Evolutionary conservation across 108 stramenopile species (phyloP), one percentile per base, ranked within the genome.

Genomic region (Nannochloropsis gaditana): DNA sequence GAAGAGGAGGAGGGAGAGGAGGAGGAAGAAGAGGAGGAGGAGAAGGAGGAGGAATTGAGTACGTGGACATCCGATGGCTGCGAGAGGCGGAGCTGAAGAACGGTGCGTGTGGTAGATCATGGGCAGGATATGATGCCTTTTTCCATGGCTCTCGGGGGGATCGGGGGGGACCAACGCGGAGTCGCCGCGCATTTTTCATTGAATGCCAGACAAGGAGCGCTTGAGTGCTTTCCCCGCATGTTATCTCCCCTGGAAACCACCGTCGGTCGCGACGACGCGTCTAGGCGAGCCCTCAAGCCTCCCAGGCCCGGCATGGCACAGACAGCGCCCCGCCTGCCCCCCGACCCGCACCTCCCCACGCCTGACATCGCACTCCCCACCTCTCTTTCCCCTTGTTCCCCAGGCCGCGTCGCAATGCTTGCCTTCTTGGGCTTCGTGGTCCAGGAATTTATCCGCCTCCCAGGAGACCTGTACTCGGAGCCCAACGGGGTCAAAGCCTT

Each of bases 11-110:
- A n/a, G n/a, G n/a, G n/a, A n/a, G n/a, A n/a, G n/a, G n/a, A n/a
- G n/a, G n/a, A n/a, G n/a, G n/a, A n/a, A n/a, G n/a, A n/a, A n/a
- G n/a, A n/a, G n/a, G n/a, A n/a, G n/a, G n/a, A n/a, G n/a, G n/a
- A n/a, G n/a, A n/a, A n/a, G n/a, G n/a, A n/a, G n/a, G n/a, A n/a
- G n/a, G n/a, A n/a, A n/a, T n/a, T 19, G 83, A 87, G 43, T 19
- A 47, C 43, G 41, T 90, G 41, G 87, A 87, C 43, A 84, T 81
- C 82, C 44, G 84, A 44, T 90, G 45, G 45, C 45, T 90, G 89
- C 87, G 89, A 44, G 90, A 90, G 81, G 31, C 89, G 5, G 90
- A 90, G 87, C 73, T 90, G 42, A 90, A 90, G 90, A 89, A 90
- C 81, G 88, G 80, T 42, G 11, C 11, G 80, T 81, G 5, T 3